These are phyloP conservation scores for Mucor irregularis DNA, from an alignment of 371 early-diverging fungal species.

Conservation along the genomic window DNA sequence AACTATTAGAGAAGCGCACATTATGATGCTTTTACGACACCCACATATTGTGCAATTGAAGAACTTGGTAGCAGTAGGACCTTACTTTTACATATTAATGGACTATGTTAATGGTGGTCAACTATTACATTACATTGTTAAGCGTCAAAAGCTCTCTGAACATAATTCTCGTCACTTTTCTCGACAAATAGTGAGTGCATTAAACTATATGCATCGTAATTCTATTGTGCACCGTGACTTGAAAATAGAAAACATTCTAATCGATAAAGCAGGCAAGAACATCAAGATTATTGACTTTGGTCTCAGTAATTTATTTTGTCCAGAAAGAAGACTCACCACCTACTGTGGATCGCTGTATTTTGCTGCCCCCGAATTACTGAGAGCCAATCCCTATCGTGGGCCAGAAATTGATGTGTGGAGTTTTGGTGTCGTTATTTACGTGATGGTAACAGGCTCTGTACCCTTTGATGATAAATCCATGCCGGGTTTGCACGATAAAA, in stretches of 20 bases:
- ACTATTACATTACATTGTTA: conserved; percentile 86
- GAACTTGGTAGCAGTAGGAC: conserved; percentile 79
- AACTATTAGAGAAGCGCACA: conserved; percentile 88
- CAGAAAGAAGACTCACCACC: conserved; percentile 76
- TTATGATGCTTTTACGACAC: conserved; percentile 91
- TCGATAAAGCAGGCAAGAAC: conserved; percentile 80
- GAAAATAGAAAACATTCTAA: conserved; percentile 95
- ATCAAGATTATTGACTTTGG: conserved; percentile 97
- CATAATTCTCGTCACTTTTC: conserved; percentile 86
- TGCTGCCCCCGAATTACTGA: conserved; percentile 95
- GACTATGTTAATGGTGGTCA: conserved; percentile 91
- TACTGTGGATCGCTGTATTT: conserved; percentile 97
- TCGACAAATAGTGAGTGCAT: conserved; percentile 90
- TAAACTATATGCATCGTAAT: conserved; percentile 93
- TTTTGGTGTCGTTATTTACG: conserved; percentile 94
- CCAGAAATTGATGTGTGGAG: conserved; percentile 98
- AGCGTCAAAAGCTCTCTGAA: conserved; percentile 86
- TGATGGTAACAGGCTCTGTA: conserved; percentile 90
- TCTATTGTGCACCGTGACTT: conserved; percentile 96
- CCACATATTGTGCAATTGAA: conserved; percentile 82
- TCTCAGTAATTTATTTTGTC: conserved; percentile 87
- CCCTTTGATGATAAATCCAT: conserved; percentile 96
- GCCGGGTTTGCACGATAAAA: conserved; percentile 87
- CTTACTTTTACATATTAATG: conserved; percentile 88
- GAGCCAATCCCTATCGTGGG: conserved; percentile 85